phyloP scores from a whole-genome alignment of 768 basidiomycete species.

The Calocybe indica region DNA sequence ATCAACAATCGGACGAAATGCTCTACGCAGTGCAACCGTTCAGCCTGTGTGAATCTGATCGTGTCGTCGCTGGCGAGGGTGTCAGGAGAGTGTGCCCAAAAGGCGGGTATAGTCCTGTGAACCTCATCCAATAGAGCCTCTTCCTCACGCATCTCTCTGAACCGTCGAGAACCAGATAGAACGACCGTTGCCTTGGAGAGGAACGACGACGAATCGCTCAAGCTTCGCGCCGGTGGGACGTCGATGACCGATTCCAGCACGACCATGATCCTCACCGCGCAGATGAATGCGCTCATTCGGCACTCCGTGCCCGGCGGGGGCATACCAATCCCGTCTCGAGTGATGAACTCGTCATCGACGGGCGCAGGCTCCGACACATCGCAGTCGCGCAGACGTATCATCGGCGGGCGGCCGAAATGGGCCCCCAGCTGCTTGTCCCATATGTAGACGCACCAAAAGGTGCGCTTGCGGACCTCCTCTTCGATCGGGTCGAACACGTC shows the following conservation, averaged over 20 bases:
- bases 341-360: conserved; percentile 87
- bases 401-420: conserved; percentile 84
- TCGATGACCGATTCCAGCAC: conserved; percentile 88
- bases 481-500: conserved; percentile 87
- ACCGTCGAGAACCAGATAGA: conserved; percentile 55
- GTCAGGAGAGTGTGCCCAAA: conserved; percentile 78
- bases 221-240: conserved; percentile 60
- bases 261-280: conserved; percentile 72
- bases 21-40: conserved; percentile 80
- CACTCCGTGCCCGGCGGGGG: conserved; percentile 72
- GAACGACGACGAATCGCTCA: conserved; percentile 71
- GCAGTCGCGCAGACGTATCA: conserved; percentile 84
- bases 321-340: conserved; percentile 57
- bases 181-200: conserved; percentile 64
- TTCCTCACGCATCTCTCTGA: conserved; percentile 71
- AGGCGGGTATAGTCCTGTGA: conserved; percentile 58
- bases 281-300: conserved; percentile 78
- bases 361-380: conserved; percentile 84
- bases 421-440: conserved; percentile 94
- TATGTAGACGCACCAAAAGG: conserved; percentile 94
- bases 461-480: conserved; percentile 87
- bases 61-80: conserved; percentile 82
- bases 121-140: conserved; percentile 80
- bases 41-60: conserved; percentile 84
- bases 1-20: conserved; percentile 86